Evolutionary conservation across 2,329 filamentous ascomycete species (phyloP), one percentile per base, ranked within the genome.

Genomic region (Fonsecaea monophora): DNA sequence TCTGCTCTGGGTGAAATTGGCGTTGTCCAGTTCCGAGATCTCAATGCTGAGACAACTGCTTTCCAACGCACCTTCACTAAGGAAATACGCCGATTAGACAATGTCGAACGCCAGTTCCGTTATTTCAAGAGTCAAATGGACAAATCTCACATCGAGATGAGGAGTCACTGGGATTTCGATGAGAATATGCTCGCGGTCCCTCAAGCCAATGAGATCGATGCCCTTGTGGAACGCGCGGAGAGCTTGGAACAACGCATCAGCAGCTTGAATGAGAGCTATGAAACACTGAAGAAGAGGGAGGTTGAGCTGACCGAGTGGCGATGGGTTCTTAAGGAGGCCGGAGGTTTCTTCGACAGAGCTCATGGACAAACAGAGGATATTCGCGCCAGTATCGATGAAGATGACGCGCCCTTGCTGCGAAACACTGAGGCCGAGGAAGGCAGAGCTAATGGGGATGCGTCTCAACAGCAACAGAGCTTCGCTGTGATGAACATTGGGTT

Each of bases 401-500:
- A 96, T 76, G 94, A 98, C 80, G 95, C 95, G 68, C 95, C 96
- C 50, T 86, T 99, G 54, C 88, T 99, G 64, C 91, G 91, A 72
- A 95, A 99, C 77, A 87, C 98, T 60, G 95, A 99, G 79, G 92
- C 97, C 77, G 89, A 94, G 76, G 85, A 84, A 55, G 75, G 74
- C 68, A 79, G 83, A 63, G 85, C 85, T 62, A 91, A 92, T 67
- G 86, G 87, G 15, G 85, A 85, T 66, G 81, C 82, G 59, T 82
- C 83, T n/a, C 90, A 85, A 42, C 45, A 50, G 15, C 92, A 95
- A 76, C 88, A 91, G 71, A 95, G 92, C 50, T 97, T 99, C 80
- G 95, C 92, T 5, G 92, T 93, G 69, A 96, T 98, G 92, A 97
- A 98, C 82, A 99, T 99, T 77, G 95, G 95, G 9, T 99, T 99